Evolutionary conservation across 305 asterid genomes (phyloP), one percentile per base, ranked within the genome.

Genomic region (Petunia hybrid): DNA sequence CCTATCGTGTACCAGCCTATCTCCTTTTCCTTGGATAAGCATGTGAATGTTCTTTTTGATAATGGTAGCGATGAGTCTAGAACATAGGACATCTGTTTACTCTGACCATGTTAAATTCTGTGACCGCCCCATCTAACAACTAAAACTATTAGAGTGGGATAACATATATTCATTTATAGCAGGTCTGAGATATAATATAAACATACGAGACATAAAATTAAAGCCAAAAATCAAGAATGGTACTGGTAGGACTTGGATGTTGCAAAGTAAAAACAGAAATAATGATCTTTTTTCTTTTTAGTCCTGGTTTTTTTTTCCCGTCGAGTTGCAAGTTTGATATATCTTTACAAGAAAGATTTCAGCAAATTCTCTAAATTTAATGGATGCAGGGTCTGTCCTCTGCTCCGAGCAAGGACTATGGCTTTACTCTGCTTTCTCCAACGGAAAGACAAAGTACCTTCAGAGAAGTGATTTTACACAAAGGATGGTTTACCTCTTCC

Each of bases 401-500:
- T 13, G 3, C 5, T 62, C 8, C 42, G 8, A 62, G 68, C 68
- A 35, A 0, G 43, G 43, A 60, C 31, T 71, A 48, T 10, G 62
- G 35, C 6, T 41, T 10, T 31, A 61, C 38, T 48, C 42, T 61
- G 60, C 73, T 43, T 61, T 4, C 71, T 59, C 60, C 9, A 43
- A 4, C 60, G 69, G 31, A 45, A 62, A 14, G 57, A 12, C 40
- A 36, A 53, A 12, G 53, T 62, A 78, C 71, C 46, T 66, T 14
- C 45, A n/a, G 75, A 63, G 41, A 56, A 77, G 57, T 22, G 59
- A 39, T 40, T 43, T 4, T 42, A 67, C 59, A 46, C 66, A 84
- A 77, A 81, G 8, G 67, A 74, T 31, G 69, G 80, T 90, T 89
- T 88, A 96, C 99, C 89, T 96, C 92, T 66, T 88, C 97, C 99